Evolutionary conservation across 2,329 filamentous ascomycete genomes (phyloP), one percentile per base, ranked within the genome.

Genomic region (Cryphonectria radicalis): DNA sequence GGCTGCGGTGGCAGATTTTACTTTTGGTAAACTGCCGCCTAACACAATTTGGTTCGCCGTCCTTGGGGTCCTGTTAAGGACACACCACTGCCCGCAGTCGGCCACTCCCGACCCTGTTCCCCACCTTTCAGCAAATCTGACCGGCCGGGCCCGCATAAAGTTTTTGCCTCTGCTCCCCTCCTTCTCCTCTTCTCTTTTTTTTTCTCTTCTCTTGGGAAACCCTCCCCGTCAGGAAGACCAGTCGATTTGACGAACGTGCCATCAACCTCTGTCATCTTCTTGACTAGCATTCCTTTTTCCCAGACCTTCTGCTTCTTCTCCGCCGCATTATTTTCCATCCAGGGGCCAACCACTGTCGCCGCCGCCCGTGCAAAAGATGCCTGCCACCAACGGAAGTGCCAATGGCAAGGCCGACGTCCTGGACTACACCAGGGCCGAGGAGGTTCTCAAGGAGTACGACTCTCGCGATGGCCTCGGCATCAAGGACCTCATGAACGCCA

Each of bases 401-500:
- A 86, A 84, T 79, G 81, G 83, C 79, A 77, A 86, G 76, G 82
- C 85, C 76, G 84, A 90, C 82, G 85, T 91, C 80, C 85, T 94
- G 77, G 93, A 97, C 86, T 87, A 87, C 86, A 85, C 87, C 80
- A 91, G 87, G 79, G 96, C 95, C 75, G 84, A 95, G 74, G 91
- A 97, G 79, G 84, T 95, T 76, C 88, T 98, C 81, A 88, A 92
- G 81, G 90, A 95, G 79, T 98, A 97, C 83, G 81, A 91, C 76
- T 87, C 88, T 81, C 87, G 85, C 77, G 96, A 99, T 89, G 96
- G 96, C 72, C 91, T 99, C 77, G 90, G 94, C 80, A 90, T 97
- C 78, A 87, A 94, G 79, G 91, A 94, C 75, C 88, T 99, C 77
- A 90, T 98, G 81, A 93, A 99, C 85, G 95, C 95, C 76, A 92